Evolutionary conservation across 352 stramenopile species (phyloP), one percentile per base, ranked within the genome.

Genomic region (Phytophthora hibernalis): DNA sequence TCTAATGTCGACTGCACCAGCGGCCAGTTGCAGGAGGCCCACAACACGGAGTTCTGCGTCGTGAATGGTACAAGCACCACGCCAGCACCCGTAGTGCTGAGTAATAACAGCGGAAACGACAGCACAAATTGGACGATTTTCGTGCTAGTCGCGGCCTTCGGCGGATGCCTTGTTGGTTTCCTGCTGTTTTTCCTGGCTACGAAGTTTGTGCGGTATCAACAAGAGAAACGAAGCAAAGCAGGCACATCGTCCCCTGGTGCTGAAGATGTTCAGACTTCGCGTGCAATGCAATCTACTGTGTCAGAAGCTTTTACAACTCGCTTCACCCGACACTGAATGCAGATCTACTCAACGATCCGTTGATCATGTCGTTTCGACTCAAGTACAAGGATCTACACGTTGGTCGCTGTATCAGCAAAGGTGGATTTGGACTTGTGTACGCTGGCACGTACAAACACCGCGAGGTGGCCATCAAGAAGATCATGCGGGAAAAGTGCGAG

Each of bases 341-440:
- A 12, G 59, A 76, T 35, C 31, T 83, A 16, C 54, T 78, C 24
- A 70, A 78, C n/a, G 66, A 83, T 24, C 72, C 72, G 10, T 38
- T 76, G 15, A 78, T 83, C 33, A 66, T 72, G 44, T 70, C 76
- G 1, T 69, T 65, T 47, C 72, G 72, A 38, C 59, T 83, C 16
- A 71, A 76, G 50, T 83, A 78, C 49, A 69, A 76, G 21, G 70
- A 82, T 38, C 42, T 83, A 9, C 62, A 68, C 5, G 43, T 83
- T 11, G 76, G 61, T 42, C 68, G 60, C 20, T 80, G 70, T 16
- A 84, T 84, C 58, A 76, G 61, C 67, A 79, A 80, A 51, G 76
- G 76, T 40, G 76, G 70, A 12, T 79, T 82, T 56, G 76, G 76
- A 13, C 70, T 80, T 16, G 76, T 84, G 18, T 84, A 78, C 48